phyloP scores from a whole-genome alignment of 805 yeast genomes.

The Schwanniomyces polymorphus region DNA sequence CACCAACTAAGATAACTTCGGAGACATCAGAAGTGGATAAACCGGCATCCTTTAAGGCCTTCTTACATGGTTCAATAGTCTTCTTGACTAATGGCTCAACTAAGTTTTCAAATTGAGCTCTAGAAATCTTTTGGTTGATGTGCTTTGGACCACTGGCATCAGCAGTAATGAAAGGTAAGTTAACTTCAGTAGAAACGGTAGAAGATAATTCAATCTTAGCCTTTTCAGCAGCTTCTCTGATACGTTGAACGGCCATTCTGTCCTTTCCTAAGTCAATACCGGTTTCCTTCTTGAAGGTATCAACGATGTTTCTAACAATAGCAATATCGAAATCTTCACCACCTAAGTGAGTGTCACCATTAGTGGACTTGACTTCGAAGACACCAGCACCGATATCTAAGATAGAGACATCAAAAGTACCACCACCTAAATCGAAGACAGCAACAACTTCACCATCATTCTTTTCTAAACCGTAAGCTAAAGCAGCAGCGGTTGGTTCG shows the following conservation, averaged over 20 bases:
- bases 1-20: conserved; percentile 85
- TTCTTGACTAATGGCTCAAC: conserved; percentile 70
- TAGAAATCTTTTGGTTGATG: conserved; percentile 66
- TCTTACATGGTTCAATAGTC: conserved; percentile 75
- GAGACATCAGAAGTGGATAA: conserved; percentile 63
- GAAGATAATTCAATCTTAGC: conserved; percentile 86
- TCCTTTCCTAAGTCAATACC: conserved; percentile 66
- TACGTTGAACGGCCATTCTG: conserved; percentile 80
- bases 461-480: conserved; percentile 90
- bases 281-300: conserved; percentile 71
- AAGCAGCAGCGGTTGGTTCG: conserved; percentile 93
- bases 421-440: conserved; percentile 97
- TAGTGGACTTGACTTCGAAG: conserved; percentile 95
- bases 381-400: conserved; percentile 97
- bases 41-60: conserved; percentile 80
- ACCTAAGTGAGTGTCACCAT: conserved; percentile 93
- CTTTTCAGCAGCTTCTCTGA: conserved; percentile 86
- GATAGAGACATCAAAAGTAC: conserved; percentile 96
- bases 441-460: conserved; percentile 83
- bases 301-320: conserved; percentile 79
- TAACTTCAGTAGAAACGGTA: conserved; percentile 68
- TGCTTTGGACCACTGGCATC: conserved; percentile 82
- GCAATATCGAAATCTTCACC: conserved; percentile 92
- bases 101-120: conserved; percentile 66
- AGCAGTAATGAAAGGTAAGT: conserved; percentile 84